Conservation (phyloP, 2,329 filamentous ascomycete species). For the Aschersonia sp. region DNA sequence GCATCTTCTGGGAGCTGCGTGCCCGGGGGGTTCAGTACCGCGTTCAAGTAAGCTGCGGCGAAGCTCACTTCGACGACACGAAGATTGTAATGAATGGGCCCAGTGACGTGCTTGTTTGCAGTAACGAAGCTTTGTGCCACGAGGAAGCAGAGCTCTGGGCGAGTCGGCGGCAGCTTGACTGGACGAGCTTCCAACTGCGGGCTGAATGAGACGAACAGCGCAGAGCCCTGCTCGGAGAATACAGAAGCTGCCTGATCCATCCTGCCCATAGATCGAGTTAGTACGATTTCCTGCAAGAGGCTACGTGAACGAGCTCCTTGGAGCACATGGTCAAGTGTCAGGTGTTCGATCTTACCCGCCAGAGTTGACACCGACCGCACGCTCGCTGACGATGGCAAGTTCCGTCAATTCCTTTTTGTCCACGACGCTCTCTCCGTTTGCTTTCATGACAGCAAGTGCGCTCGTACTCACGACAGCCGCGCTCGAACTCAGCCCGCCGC, state of each 20-base stretch:
- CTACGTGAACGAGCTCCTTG: background rate
- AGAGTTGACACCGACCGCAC: conserved; percentile 89
- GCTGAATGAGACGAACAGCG: conserved; percentile 81
- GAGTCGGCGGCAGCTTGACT: conserved; percentile 67
- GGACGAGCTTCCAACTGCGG: conserved; percentile 64
- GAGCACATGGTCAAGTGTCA: background rate
- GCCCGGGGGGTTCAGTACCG: conserved; percentile 38
- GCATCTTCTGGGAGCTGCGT: conserved; percentile 60
- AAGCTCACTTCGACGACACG: conserved; percentile 91
- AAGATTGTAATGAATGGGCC: conserved; percentile 89
- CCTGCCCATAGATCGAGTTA: conserved; percentile 24
- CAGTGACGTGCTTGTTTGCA: conserved; percentile 89
- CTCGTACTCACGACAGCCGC: conserved; percentile 88
- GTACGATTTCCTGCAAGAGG: background rate
- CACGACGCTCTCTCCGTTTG: conserved; percentile 64
- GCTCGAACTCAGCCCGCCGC: conserved; percentile 84
- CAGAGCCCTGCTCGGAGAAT: conserved; percentile 73
- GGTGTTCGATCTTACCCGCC: conserved; percentile 54
- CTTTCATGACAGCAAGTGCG: conserved; percentile 74
- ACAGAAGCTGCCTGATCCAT: conserved; percentile 98
- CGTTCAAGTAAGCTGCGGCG: conserved; percentile 57
- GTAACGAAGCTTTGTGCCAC: conserved; percentile 91
- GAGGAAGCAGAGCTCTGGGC: conserved; percentile 77
- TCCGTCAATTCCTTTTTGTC: conserved; percentile 89
- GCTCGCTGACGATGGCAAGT: conserved; percentile 86